These are phyloP conservation scores for Monosporascus ibericus DNA, from an alignment of 2,329 filamentous ascomycete species.

Conservation along the genomic window DNA sequence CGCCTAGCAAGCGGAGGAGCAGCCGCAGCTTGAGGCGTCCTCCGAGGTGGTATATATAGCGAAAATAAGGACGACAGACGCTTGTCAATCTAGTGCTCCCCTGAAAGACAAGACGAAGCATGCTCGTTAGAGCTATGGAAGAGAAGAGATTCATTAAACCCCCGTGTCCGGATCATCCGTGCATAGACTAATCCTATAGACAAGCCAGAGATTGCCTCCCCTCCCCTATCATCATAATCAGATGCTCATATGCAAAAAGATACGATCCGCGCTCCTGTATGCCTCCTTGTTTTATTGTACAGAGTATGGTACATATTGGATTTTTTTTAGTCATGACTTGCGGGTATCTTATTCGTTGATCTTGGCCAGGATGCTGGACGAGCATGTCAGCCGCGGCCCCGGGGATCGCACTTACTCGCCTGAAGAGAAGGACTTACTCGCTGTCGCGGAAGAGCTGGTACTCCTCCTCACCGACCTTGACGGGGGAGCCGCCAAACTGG, in stretches of 20 bases:
- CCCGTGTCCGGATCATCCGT: background rate
- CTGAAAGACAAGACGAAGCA: background rate
- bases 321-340: conserved; percentile 19
- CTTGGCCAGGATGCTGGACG: conserved; percentile 83
- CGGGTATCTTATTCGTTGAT: conserved; percentile 73
- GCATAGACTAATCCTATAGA: background rate
- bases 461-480: conserved; percentile 98
- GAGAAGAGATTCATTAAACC: background rate
- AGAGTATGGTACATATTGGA: conserved; percentile 20
- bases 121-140: background rate
- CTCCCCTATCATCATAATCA: background rate
- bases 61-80: background rate
- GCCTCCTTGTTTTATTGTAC: conserved; percentile 20
- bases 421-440: conserved; percentile 64
- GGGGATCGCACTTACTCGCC: background rate
- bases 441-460: conserved; percentile 93
- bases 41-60: background rate
- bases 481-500: conserved; percentile 85
- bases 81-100: background rate
- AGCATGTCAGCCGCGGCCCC: conserved; percentile 10
- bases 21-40: background rate
- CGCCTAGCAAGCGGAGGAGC: background rate
- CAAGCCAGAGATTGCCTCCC: background rate
- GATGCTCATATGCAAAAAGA: conserved; percentile 5
- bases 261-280: conserved; percentile 2